Percentiles rank a stretch among this genome's conserved stretches.
These are phyloP conservation scores for Extremus antarcticus DNA, from an alignment of 495 filamentous ascomycete genomes.

Conservation along the genomic window DNA sequence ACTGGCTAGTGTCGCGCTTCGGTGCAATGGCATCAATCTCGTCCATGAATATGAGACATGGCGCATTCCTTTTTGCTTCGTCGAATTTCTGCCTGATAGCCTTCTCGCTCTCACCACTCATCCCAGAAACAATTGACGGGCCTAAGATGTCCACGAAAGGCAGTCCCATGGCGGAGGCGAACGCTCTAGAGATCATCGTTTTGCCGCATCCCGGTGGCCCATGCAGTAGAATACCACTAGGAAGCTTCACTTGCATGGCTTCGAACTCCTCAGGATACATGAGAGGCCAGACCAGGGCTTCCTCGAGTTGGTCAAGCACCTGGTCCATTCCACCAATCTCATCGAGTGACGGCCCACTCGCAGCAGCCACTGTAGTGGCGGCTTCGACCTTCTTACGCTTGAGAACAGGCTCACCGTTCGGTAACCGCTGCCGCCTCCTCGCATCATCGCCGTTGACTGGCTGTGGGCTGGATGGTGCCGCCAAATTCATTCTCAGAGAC, in stretches of 20 bases:
- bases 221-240: constrained; percentile 82
- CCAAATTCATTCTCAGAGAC: constrained; percentile 13
- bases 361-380: constrained; percentile 48
- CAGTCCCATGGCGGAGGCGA: constrained; percentile 73
- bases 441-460: constrained; percentile 1
- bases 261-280: constrained; percentile 50
- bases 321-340: constrained; percentile 82
- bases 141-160: constrained; percentile 84
- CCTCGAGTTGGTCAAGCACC: constrained; percentile 63
- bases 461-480: constrained; percentile 10
- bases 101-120: constrained; percentile 95
- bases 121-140: constrained; percentile 80
- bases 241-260: constrained; percentile 52
- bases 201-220: constrained; percentile 94
- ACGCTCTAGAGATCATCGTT: constrained; percentile 84
- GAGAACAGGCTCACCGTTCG: constrained; percentile 56
- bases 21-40: constrained; percentile 95
- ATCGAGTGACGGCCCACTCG: constrained; percentile 53
- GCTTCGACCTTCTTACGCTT: constrained; percentile 43
- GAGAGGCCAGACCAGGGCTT: constrained; percentile 75
- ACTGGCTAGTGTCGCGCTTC: constrained; percentile 86
- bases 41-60: constrained; percentile 89
- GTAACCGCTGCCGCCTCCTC: constrained; percentile 32
- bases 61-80: constrained; percentile 75
- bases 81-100: constrained; percentile 85